A percentile compares a stretch with the other conserved stretches of the same genome.
phyloP scores from a whole-genome alignment of 1,284 basidiomycete species.

The Apiotrichum mycotoxinovorans region DNA sequence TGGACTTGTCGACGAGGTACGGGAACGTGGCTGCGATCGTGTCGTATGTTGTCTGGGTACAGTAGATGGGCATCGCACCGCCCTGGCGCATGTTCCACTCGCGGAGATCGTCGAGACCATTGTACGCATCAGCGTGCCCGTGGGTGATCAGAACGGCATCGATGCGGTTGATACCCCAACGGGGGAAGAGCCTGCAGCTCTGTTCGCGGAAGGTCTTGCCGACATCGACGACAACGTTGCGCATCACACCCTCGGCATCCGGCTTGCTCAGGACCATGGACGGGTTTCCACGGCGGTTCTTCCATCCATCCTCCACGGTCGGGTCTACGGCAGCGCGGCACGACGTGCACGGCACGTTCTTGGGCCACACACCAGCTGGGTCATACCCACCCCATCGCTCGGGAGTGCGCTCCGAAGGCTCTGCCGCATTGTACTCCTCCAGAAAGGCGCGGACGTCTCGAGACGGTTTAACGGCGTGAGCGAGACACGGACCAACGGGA shows the following conservation, averaged over 20 bases:
- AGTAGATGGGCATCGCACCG: conserved; percentile 40
- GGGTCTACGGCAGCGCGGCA: conserved; percentile 43
- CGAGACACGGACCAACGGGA: conserved; percentile 46
- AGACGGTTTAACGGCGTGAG: conserved; percentile 14
- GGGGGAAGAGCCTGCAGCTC: conserved; percentile 44
- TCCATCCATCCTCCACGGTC: conserved; percentile 40
- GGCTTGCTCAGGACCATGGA: conserved; percentile 33
- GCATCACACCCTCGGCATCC: conserved; percentile 22
- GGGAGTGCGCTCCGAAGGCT: conserved; percentile 4
- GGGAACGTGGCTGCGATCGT: conserved; percentile 45
- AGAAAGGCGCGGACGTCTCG: conserved; percentile 21
- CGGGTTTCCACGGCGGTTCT: conserved; percentile 49
- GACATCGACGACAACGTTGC: conserved; percentile 51
- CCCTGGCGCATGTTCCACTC: conserved; percentile 47
- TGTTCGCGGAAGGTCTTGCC: conserved; percentile 51
- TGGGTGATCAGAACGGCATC: conserved; percentile 52
- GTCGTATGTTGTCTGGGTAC: conserved; percentile 40
- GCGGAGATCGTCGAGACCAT: conserved; percentile 40
- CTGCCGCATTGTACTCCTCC: conserved; percentile 10
- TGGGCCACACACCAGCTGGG: conserved; percentile 35
- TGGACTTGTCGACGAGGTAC: conserved; percentile 48
- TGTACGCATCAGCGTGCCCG: conserved; percentile 48
- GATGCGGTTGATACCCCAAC: conserved; percentile 46
- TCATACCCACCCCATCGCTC: conserved; percentile 23
- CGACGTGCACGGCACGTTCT: conserved; percentile 41